Base-by-base conservation (phyloP, 345 rosid species). In the Linum trigynum region DNA sequence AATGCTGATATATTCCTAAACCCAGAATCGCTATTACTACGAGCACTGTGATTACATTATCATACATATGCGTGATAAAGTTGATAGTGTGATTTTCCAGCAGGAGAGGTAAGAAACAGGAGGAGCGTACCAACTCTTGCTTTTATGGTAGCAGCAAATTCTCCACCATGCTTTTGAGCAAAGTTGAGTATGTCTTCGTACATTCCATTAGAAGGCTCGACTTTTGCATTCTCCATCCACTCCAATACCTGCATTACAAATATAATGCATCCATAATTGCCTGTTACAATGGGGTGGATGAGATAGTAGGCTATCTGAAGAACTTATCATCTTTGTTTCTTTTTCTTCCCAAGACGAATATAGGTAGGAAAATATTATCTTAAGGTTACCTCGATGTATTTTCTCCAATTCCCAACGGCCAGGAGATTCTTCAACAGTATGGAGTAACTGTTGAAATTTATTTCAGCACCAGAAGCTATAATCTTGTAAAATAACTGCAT, bases 381-480 rank as follows among this genome's bases (percentile, higher is more conserved):
- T 61, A 61, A 51, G 35, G 39, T 67, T 74, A 87, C 97, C 98
- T 92, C 98, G 0, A 92, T 74, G 80, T 90, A 92, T 75, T 92
- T 92, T 73, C 96, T 90, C 98, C 97, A 90, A 76, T 85, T 90
- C 62, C 91, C 97, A 67, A 74, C 75, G 57, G 85, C 85, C 79
- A 92, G 71, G 71, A 87, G 91, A 80, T 84, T 87, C 77, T 81
- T 76, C 84, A 92, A 73, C 78, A 86, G 69, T 66, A 86, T 69
- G 41, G 83, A 77, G 65, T 82, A 86, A 72, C 90, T 87, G 56
- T 55, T 77, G 73, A 79, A 67, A 79, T 85, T 84, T 67, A 80
- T 74, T 72, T 78, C 80, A 71, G 74, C 83, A 68, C 84, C 94
- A 32, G 85, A 81, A 55, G 79, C 77, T 70, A 77, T 72, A 16